Evolutionary conservation across 2,329 filamentous ascomycete species (phyloP), one percentile per base, ranked within the genome.

Genomic region (Huntiella omanensis): DNA sequence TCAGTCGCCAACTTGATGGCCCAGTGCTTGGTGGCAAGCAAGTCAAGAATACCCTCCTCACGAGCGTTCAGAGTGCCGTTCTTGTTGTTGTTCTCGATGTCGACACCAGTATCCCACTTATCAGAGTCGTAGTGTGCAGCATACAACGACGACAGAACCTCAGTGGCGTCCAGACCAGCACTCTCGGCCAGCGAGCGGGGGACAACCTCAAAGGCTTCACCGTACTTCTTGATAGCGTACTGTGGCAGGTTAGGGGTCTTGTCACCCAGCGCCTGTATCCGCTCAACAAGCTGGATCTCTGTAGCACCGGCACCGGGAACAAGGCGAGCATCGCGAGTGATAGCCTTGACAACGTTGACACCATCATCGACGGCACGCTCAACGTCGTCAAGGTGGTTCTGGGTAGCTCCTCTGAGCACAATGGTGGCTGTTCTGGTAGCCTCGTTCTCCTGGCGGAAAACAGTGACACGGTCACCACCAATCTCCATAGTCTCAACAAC

Each of bases 341-440:
- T 92, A 53, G 91, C 91, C 69, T 98, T 98, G 62, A 98, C 83
- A 45, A 93, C 92, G 59, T 96, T 98, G 61, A 98, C 91, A 53
- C 91, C 91, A 55, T 98, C 91, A 56, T 98, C 91, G 48, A 98
- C 87, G 43, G 91, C 91, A 53, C 91, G 80, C 71, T 98, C 91
- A 33, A 98, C 75, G 56, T 98, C 91, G 58, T 98, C 91, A 17
- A 98, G 77, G 62, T 96, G 85, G 68, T 98, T 98, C 65, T 96
- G 88, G 4, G 91, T 98, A 15, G 91, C 91, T 43, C 92, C 91
- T 53, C 91, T 79, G 50, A 98, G 77, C 45, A 98, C 87, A 42
- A 98, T 73, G 5, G 91, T 98, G 15, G 92, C 84, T 44, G 91
- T 98, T 57, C 87, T 77, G 43, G 92, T 96, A 47, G 79, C 74